A percentile compares a stretch with the other conserved stretches of the same genome.
Conservation (phyloP, 1,139 yeast genomes). For the Debaryomyces psychrophilus region DNA sequence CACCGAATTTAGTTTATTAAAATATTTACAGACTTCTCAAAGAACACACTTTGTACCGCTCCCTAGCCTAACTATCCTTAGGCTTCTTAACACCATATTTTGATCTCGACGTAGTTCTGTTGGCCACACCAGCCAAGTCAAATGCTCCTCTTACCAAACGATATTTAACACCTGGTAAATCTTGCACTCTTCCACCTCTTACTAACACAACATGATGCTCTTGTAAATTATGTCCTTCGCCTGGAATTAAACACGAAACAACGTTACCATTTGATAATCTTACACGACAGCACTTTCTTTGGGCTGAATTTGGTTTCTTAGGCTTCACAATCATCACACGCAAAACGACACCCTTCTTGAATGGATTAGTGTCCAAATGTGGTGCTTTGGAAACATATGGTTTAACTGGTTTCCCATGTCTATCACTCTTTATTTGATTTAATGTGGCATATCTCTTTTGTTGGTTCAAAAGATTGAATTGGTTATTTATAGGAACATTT, state of each 20-base stretch:
- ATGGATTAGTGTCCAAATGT: slow-evolving; percentile 78
- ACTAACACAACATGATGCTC: slow-evolving; percentile 96
- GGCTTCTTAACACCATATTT: slow-evolving; percentile 96
- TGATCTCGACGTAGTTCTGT: slow-evolving; percentile 85
- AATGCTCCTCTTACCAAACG: slow-evolving; percentile 91
- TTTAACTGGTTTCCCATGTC: slow-evolving; percentile 57
- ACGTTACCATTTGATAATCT: slow-evolving; percentile 88
- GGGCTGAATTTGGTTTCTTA: slow-evolving; percentile 97
- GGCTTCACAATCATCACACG: slow-evolving; percentile 95
- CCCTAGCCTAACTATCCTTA: slow-evolving; percentile 15
- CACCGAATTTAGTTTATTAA: slow-evolving; percentile 5
- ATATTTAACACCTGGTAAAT: slow-evolving; percentile 97
- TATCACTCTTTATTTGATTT: slow-evolving; percentile 72
- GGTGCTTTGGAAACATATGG: slow-evolving; percentile 64
- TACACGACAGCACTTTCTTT: slow-evolving; percentile 95
- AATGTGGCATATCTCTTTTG: slow-evolving; percentile 65
- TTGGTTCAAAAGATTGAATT: slow-evolving; percentile 11
- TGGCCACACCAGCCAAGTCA: slow-evolving; percentile 95
- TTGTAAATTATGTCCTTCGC: slow-evolving; percentile 98
- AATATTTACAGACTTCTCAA: slow-evolving; percentile 10
- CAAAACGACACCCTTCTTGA: slow-evolving; percentile 90
- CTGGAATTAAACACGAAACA: slow-evolving; percentile 93
- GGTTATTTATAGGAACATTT: slow-evolving; percentile 10
- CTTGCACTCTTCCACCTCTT: slow-evolving; percentile 97
- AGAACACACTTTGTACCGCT: not conserved